Base-by-base conservation (phyloP, 176 grass and related monocot species). In the Bolboschoenus planiculmis region DNA sequence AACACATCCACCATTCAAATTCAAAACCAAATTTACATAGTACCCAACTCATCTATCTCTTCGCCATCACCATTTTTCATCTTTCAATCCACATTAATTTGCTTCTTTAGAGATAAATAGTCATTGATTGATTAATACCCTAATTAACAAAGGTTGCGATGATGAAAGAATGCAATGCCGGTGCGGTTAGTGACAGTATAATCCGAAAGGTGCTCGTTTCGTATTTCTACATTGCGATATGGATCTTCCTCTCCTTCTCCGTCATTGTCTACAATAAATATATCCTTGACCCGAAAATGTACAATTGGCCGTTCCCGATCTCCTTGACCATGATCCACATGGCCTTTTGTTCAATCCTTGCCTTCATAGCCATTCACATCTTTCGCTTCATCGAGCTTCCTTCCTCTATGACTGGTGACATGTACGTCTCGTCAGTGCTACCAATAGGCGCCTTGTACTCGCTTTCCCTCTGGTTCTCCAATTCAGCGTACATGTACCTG, bases 241-340 rank as follows among this genome's bases (percentile, higher is more conserved):
- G 95, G 95, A 97, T 97, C 95, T 88, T 91, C 90, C 88, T 97
- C 56, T 93, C 91, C 85, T 97, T 97, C 92, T 48, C 95, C 13
- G 95, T 97, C 66, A 97, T 97, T 78, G 88, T 97, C 77, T 97
- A 94, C 95, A 97, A 97, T 92, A 97, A 97, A 90, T 97, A 91
- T 86, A 97, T 97, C 86, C 87, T 97, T 34, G 95, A 97, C 83
- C 92, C 95, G 36, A 97, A 94, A 92, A 97, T 97, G 95, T 97
- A 97, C 88, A 92, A 94, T 84, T 97, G 95, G 95, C 95, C 95
- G 30, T 97, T 94, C 87, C 94, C 95, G 4, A 97, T 97, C 78
- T 92, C 91, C 43, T 85, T 97, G 83, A 92, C 95, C 87, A 92
- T 97, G 87, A 83, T 97, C 48, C 95, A 97, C 92, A 97, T 97